phyloP scores from a whole-genome alignment of 2,329 filamentous ascomycete species.

The Thielaviopsis euricoi region DNA sequence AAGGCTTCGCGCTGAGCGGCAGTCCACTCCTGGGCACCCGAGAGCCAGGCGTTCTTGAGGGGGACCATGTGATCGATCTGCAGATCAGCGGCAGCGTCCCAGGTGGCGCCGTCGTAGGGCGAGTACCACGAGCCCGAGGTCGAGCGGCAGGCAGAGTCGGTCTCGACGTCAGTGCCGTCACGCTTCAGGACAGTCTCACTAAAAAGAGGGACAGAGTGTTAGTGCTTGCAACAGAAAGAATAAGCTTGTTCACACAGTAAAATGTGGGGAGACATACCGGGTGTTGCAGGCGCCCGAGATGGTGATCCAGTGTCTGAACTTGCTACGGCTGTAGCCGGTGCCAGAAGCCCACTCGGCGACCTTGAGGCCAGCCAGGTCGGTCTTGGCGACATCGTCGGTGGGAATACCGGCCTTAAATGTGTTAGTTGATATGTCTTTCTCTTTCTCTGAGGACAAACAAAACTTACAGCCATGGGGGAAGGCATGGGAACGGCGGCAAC shows the following conservation, averaged over 20 bases:
- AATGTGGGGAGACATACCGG: conserved; percentile 21
- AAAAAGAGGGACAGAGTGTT: background rate
- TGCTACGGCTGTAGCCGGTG: conserved; percentile 43
- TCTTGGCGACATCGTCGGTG: conserved; percentile 35
- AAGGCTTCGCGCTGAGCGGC: conserved; percentile 48
- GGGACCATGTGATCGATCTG: conserved; percentile 79
- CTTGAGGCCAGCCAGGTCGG: conserved; percentile 39
- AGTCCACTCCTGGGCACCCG: conserved; percentile 57
- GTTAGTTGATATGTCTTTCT: background rate
- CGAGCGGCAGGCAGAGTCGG: conserved; percentile 41
- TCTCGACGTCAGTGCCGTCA: conserved; percentile 49
- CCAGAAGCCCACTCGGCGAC: conserved; percentile 38
- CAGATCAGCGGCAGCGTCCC: conserved; percentile 51
- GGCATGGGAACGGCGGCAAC: conserved; percentile 17
- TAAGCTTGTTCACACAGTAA: background rate
- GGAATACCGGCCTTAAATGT: conserved; percentile 43
- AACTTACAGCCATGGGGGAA: conserved; percentile 17
- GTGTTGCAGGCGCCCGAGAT: conserved; percentile 54
- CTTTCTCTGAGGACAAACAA: background rate
- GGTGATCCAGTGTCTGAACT: conserved; percentile 58
- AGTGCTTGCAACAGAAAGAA: background rate
- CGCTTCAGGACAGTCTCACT: conserved; percentile 55
- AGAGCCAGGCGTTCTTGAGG: conserved; percentile 66
- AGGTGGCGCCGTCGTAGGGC: conserved; percentile 58
- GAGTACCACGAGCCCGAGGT: conserved; percentile 53